Evolutionary conservation across 768 basidiomycete genomes (phyloP).

Genomic region (Rhodotorula kratochvilovae): DNA sequence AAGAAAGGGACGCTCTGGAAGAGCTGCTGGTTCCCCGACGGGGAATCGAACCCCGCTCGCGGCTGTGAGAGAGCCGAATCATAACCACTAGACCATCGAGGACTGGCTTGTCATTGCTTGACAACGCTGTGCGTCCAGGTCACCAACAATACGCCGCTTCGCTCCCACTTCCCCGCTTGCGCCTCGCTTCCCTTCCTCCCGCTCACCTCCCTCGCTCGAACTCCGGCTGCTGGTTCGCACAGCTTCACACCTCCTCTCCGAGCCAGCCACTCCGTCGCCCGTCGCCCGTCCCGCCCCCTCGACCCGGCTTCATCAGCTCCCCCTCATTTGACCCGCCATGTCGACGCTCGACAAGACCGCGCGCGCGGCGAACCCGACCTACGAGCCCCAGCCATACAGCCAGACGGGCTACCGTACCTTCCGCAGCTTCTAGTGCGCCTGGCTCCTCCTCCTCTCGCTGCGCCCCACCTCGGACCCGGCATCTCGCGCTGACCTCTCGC

Average conservation of each 20-base stretch:
- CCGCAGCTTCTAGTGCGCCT: slow-evolving; percentile 19
- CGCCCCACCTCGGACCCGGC: neutral
- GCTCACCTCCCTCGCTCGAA: too few relatives aligned
- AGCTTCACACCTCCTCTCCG: too few relatives aligned
- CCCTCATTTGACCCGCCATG: neutral
- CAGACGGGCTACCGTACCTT: slow-evolving; percentile 16
- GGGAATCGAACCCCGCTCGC: slow-evolving; percentile 19
- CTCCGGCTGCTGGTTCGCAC: too few relatives aligned
- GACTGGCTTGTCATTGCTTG: neutral
- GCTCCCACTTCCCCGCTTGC: neutral
- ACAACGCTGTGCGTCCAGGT: neutral
- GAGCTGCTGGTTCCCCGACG: neutral
- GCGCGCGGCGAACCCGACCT: slow-evolving; percentile 7
- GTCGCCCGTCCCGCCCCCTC: too few relatives aligned
- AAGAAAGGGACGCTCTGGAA: neutral
- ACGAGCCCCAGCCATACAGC: slow-evolving; percentile 20
- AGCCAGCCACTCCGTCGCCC: too few relatives aligned
- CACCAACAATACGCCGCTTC: too few relatives aligned
- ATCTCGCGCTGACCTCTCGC: neutral
- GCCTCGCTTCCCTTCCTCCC: too few relatives aligned
- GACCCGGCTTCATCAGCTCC: neutral
- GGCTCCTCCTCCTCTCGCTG: too few relatives aligned
- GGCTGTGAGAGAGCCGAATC: slow-evolving; percentile 19
- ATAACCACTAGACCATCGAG: slow-evolving; percentile 19
- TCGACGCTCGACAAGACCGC: neutral